Percentiles rank a stretch among this genome's conserved stretches.
phyloP scores from a whole-genome alignment of 2,329 filamentous ascomycete genomes.

The Paecilomyces sp. region DNA sequence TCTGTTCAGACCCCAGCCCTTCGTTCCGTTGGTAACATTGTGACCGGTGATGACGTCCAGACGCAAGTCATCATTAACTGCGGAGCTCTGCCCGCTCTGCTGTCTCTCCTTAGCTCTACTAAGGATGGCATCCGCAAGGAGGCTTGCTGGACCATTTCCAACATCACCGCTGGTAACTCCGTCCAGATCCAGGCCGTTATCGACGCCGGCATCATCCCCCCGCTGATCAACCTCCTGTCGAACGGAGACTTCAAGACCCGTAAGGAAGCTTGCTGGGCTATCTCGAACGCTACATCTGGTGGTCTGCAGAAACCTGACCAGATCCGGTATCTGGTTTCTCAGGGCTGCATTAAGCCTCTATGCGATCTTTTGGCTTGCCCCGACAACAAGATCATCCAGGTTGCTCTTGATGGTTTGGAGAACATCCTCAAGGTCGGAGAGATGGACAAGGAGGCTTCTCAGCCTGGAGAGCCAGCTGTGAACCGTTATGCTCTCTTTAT shows the following conservation, averaged over 20 bases:
- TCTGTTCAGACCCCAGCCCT: conserved; percentile 97
- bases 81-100: conserved; percentile 81
- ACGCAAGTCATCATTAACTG: conserved; percentile 99
- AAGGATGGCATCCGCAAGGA: conserved; percentile 99
- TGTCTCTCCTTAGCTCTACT: conserved; percentile 88
- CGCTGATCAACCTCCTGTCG: conserved; percentile 88
- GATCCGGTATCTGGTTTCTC: conserved; percentile 86
- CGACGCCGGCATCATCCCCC: conserved; percentile 93
- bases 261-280: conserved; percentile 99
- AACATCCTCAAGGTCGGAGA: conserved; percentile 99
- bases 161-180: conserved; percentile 96
- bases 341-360: conserved; percentile 94
- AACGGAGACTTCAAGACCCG: conserved; percentile 98
- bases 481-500: conserved; percentile 98
- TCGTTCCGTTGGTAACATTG: conserved; percentile 96
- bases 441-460: conserved; percentile 84
- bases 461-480: conserved; percentile 48
- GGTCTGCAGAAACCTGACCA: conserved; percentile 98
- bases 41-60: conserved; percentile 96
- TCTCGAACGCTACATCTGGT: conserved; percentile 95
- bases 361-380: conserved; percentile 93
- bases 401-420: conserved; percentile 93
- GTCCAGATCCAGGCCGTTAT: conserved; percentile 95
- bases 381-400: conserved; percentile 99
- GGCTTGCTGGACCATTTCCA: conserved; percentile 99